phyloP scores from a whole-genome alignment of 305 asterid genomes.

The Solanum hybrid region DNA sequence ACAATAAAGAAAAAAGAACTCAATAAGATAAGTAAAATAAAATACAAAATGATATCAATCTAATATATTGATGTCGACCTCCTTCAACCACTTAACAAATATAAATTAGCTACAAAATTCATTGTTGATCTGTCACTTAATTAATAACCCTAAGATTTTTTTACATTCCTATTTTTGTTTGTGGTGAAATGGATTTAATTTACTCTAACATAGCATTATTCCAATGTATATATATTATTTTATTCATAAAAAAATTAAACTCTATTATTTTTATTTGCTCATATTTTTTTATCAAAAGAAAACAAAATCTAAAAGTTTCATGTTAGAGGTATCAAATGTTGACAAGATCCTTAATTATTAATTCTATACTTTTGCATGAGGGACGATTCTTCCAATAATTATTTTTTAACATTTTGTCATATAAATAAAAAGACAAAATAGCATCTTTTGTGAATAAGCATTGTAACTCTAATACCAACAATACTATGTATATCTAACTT shows the following conservation, averaged over 20 bases:
- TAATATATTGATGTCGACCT: neutral
- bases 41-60: too few relatives aligned
- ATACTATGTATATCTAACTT: neutral
- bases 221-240: neutral
- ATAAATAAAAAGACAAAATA: constrained; percentile 13
- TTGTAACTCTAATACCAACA: neutral
- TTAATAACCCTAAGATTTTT: neutral
- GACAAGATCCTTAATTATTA: constrained; percentile 33
- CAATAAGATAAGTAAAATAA: too few relatives aligned
- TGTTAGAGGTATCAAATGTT: constrained; percentile 32
- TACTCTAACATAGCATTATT: neutral
- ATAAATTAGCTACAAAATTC: too few relatives aligned
- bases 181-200: neutral
- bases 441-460: constrained; percentile 16
- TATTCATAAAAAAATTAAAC: neutral
- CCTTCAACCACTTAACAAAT: neutral
- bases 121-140: too few relatives aligned
- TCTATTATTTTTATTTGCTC: too few relatives aligned
- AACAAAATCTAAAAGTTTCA: constrained; percentile 6
- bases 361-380: constrained; percentile 7
- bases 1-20: too few relatives aligned
- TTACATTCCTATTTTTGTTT: neutral
- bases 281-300: too few relatives aligned
- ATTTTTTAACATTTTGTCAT: neutral
- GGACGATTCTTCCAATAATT: constrained; percentile 11